phyloP scores from a whole-genome alignment of 257 asterid genomes.

The Solanum chaucha region DNA sequence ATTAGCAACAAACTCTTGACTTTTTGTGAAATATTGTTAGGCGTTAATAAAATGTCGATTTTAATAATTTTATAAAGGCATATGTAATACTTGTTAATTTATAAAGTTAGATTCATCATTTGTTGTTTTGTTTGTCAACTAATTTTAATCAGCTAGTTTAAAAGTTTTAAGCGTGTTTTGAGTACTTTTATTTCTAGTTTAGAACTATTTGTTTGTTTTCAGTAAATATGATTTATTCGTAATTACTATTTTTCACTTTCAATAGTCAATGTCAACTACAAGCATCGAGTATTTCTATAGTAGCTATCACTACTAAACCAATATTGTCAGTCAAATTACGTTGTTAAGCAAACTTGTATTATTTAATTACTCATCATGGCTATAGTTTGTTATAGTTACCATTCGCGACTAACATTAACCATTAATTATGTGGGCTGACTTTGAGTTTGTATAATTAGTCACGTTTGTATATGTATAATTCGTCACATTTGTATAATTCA shows the following conservation, averaged over 20 bases:
- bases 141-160: background rate
- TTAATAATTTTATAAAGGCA: background rate
- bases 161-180: background rate
- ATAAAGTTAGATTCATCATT: background rate
- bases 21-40: no score
- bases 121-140: background rate
- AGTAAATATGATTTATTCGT: background rate
- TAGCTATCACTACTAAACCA: background rate
- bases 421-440: no score
- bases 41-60: background rate
- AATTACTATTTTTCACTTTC: background rate
- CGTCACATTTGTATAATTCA: no score
- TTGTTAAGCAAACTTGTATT: no score
- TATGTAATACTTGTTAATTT: background rate
- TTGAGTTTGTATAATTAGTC: no score
- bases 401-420: no score
- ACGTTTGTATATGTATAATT: no score
- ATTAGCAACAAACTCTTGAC: background rate
- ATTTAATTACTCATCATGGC: no score
- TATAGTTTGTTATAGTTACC: no score
- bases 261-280: background rate
- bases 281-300: background rate
- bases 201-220: background rate
- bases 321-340: background rate
- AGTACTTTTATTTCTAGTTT: background rate